Conservation (phyloP, 441 rosid genomes). For the Gossypium schwendimanii region DNA sequence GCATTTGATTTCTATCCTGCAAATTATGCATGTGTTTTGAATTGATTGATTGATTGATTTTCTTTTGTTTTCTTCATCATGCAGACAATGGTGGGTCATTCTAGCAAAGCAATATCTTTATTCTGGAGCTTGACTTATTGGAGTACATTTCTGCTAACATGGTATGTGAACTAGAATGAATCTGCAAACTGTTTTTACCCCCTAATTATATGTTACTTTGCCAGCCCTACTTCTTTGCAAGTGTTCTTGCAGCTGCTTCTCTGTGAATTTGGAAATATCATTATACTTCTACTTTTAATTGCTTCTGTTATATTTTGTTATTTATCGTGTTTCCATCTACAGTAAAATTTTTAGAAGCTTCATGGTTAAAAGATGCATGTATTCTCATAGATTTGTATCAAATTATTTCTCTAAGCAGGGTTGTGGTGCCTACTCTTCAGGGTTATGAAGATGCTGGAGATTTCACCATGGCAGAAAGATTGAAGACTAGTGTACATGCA, state of each 20-base stretch:
- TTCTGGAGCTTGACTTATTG: conserved; percentile 79
- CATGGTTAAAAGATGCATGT: conserved; percentile 19
- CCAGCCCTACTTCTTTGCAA: neutral
- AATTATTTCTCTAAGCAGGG: conserved; percentile 62
- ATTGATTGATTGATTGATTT: neutral
- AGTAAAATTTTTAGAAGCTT: conserved; percentile 1
- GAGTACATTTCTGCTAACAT: conserved; percentile 75
- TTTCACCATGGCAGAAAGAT: conserved; percentile 61
- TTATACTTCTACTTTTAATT: neutral
- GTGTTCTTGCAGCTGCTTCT: neutral
- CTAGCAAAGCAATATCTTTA: conserved; percentile 45
- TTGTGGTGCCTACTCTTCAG: conserved; percentile 77
- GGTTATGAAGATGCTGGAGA: conserved; percentile 93
- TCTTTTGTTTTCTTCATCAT: neutral
- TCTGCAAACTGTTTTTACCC: neutral
- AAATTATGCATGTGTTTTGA: neutral
- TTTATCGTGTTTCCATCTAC: neutral
- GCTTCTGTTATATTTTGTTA: neutral
- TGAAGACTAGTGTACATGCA: conserved; percentile 62
- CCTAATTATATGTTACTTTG: neutral
- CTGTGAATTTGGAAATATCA: neutral
- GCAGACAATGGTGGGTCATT: conserved; percentile 38
- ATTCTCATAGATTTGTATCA: conserved; percentile 31
- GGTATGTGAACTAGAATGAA: conserved; percentile 31
- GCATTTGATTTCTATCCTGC: neutral